Evolutionary conservation across 768 basidiomycete genomes (phyloP).

Genomic region (Boletus rufocinnamomeus): DNA sequence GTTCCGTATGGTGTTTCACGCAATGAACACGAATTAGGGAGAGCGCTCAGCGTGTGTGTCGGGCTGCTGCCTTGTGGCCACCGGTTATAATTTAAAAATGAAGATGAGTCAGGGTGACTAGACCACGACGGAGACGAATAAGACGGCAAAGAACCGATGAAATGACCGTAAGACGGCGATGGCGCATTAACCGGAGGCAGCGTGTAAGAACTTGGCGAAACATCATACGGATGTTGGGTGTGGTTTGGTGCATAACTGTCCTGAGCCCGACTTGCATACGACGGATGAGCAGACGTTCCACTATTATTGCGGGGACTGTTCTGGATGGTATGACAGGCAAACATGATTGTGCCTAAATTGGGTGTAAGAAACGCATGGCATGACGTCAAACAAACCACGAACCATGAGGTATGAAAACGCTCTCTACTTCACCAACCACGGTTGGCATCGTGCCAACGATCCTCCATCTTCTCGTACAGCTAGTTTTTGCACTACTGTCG

Average conservation of each 20-base stretch:
- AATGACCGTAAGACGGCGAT: constrained; percentile 31
- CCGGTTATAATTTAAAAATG: constrained; percentile 33
- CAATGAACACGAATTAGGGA: constrained; percentile 30
- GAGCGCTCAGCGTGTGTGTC: constrained; percentile 27
- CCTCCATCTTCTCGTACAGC: constrained; percentile 83
- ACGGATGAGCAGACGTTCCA: constrained; percentile 23
- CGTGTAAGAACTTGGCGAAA: constrained; percentile 31
- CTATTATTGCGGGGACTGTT: constrained; percentile 23
- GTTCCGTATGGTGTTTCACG: constrained; percentile 33
- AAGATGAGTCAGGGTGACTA: constrained; percentile 30
- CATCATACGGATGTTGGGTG: constrained; percentile 31
- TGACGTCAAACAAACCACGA: constrained; percentile 42
- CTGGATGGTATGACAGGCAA: constrained; percentile 42
- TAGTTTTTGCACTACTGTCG: constrained; percentile 76
- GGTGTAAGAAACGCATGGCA: constrained; percentile 32
- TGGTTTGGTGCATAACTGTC: constrained; percentile 30
- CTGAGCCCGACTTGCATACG: constrained; percentile 29
- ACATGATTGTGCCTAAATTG: constrained; percentile 39
- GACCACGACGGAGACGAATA: constrained; percentile 34
- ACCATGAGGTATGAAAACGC: constrained; percentile 92
- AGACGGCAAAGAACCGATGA: constrained; percentile 26
- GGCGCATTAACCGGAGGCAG: constrained; percentile 35
- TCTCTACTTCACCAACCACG: constrained; percentile 69
- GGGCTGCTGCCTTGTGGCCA: constrained; percentile 33
- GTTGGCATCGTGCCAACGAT: constrained; percentile 65